Percentiles rank a stretch among this genome's conserved stretches.
phyloP scores from a whole-genome alignment of 352 stramenopile genomes.

The Phytopythium montanum region DNA sequence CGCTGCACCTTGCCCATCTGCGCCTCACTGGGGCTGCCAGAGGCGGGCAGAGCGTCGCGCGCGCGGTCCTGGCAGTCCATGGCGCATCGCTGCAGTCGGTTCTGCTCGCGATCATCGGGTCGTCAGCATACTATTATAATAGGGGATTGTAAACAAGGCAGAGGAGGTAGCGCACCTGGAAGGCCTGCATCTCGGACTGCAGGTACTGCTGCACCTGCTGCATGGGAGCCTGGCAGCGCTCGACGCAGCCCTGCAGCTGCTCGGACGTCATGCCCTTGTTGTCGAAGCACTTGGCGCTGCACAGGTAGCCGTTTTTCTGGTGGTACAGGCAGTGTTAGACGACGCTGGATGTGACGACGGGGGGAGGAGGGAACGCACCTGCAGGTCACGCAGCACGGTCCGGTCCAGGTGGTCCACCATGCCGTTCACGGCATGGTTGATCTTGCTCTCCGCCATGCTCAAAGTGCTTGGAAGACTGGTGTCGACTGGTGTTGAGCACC shows the following conservation, averaged over 20 bases:
- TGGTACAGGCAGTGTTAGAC: too few relatives aligned
- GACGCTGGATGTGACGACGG: too few relatives aligned
- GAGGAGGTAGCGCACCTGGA: constrained; percentile 32
- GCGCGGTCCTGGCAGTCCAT: constrained; percentile 87
- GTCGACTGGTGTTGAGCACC: neutral
- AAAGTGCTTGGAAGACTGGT: neutral
- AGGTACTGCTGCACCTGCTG: constrained; percentile 83
- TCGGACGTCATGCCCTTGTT: constrained; percentile 77
- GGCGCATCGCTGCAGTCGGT: constrained; percentile 78
- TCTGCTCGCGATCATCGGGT: constrained; percentile 19
- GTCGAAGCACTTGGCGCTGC: constrained; percentile 86
- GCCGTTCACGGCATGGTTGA: constrained; percentile 78
- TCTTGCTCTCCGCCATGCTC: constrained; percentile 70
- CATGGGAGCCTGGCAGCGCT: constrained; percentile 84
- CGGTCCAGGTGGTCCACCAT: constrained; percentile 86
- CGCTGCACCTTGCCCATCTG: constrained; percentile 68
- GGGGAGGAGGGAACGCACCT: constrained; percentile 23
- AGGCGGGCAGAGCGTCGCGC: constrained; percentile 58
- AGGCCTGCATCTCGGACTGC: constrained; percentile 81
- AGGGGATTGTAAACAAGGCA: neutral
- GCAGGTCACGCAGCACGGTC: constrained; percentile 65
- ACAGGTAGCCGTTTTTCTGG: constrained; percentile 78
- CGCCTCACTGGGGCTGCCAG: constrained; percentile 56
- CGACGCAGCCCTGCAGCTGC: constrained; percentile 76
- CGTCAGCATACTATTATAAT: neutral